A percentile compares a stretch with the other conserved stretches of the same genome.
phyloP scores from a whole-genome alignment of 345 rosid genomes.

The Passiflora organensis region DNA sequence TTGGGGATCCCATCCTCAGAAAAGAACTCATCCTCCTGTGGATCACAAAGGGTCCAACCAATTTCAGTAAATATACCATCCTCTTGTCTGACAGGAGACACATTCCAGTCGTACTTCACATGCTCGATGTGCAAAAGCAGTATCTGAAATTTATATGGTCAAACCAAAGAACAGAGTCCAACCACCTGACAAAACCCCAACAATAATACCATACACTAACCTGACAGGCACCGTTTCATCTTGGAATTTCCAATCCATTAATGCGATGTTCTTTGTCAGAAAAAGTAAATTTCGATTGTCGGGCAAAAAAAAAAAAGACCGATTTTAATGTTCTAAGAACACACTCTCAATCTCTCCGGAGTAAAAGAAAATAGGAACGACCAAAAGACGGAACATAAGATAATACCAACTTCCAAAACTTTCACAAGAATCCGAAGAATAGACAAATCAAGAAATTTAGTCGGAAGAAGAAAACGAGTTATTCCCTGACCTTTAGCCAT shows the following conservation, averaged over 20 bases:
- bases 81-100: not conserved
- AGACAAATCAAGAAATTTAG: slow-evolving; percentile 6
- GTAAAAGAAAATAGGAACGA: slow-evolving; percentile 12
- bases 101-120: not conserved
- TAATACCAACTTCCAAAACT: slow-evolving; percentile 21
- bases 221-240: slow-evolving; percentile 3
- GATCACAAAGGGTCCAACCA: slow-evolving; percentile 8
- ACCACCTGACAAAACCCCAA: slow-evolving; percentile 2
- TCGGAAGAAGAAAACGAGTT: not conserved
- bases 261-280: not conserved
- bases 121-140: not conserved
- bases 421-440: slow-evolving; percentile 15
- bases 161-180: not conserved
- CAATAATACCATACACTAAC: no score
- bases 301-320: no score
- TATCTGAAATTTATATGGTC: not conserved
- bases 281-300: not conserved
- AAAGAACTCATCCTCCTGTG: slow-evolving; percentile 75
- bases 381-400: slow-evolving; percentile 1
- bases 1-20: slow-evolving; percentile 66
- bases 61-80: slow-evolving; percentile 17
- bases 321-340: no score
- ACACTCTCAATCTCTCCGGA: no score
- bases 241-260: slow-evolving; percentile 18
- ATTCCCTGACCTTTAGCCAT: slow-evolving; percentile 66